Conservation (phyloP, 2,329 filamentous ascomycete genomes). For the Sclerotinia subarctica region DNA sequence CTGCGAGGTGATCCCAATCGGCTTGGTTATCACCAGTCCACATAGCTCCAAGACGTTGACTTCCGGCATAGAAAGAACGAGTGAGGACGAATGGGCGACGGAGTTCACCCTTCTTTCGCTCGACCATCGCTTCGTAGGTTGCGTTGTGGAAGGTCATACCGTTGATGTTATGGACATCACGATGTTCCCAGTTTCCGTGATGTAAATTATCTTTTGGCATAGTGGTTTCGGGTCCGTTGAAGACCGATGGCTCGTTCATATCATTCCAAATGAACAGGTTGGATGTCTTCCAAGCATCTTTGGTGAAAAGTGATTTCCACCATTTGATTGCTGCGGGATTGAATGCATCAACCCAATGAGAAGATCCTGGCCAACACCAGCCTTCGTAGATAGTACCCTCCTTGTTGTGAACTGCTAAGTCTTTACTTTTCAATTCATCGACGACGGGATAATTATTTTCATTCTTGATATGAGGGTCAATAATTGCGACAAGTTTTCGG, state of each 20-base stretch:
- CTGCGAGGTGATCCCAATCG: constrained; percentile 85
- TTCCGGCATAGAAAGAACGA: constrained; percentile 86
- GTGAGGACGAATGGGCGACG: constrained; percentile 90
- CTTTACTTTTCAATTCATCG: constrained; percentile 78
- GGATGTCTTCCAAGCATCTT: constrained; percentile 82
- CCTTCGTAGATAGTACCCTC: constrained; percentile 86
- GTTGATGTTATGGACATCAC: constrained; percentile 93
- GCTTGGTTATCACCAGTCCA: constrained; percentile 99
- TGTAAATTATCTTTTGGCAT: constrained; percentile 99
- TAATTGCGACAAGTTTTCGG: constrained; percentile 88
- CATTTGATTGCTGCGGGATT: constrained; percentile 87
- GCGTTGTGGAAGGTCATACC: constrained; percentile 95
- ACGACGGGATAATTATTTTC: constrained; percentile 71
- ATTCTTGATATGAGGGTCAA: constrained; percentile 98
- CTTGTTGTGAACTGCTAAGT: constrained; percentile 84
- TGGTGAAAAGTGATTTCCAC: constrained; percentile 89
- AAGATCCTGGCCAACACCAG: constrained; percentile 98
- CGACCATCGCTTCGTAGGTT: constrained; percentile 78
- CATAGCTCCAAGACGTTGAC: constrained; percentile 88
- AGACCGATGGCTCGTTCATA: constrained; percentile 99
- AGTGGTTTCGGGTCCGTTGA: constrained; percentile 96
- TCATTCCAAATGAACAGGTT: constrained; percentile 99
- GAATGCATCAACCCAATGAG: constrained; percentile 94
- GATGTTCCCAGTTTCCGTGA: constrained; percentile 88
- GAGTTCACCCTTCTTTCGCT: constrained; percentile 80